Base-by-base conservation (phyloP, 441 rosid species). In the Kokia cookei region DNA sequence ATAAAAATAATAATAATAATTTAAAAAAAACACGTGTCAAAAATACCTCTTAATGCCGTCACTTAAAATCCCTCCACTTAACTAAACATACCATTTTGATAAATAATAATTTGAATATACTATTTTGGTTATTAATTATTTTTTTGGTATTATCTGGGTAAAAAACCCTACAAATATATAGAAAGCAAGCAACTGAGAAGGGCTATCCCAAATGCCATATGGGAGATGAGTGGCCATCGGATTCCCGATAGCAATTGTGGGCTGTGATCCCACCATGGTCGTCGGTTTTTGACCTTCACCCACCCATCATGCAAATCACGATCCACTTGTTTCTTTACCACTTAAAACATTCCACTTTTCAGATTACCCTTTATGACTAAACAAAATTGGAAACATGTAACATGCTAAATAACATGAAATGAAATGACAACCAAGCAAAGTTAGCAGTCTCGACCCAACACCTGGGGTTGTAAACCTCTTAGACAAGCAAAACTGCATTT, bases 401-500 rank as follows among this genome's bases (percentile, higher is more conserved):
- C 11, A 32, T 51, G 7, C 60, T 51, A 29, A 13, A 69, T 47
- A 32, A 2, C 64, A 26, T 32, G 0, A 53, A 65, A 48, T 15
- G 43, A 47, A 42, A 40, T 42, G 61, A 57, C 12, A 19, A 64
- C 19, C 13, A 43, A 11, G 26, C 26, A 48, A 48, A 48, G 15
- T 67, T 48, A 8, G 40, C 22, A 61, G 2, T 15, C 40, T 26
- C 37, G 7, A 58, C 15, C 29, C 48, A 43, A 11, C 48, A 11
- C 48, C 11, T 43, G 48, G 48, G 48, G 48, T 43, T 43, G 48
- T 43, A 79, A 71, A 69, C 37, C 64, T 76, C 58, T 87, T 80
- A 95, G 64, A 93, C 97, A 15, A 95, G 93, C 74, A 95, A 84
- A 72, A 95, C 97, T 0, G 92, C 97, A 71, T 95, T 93, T 80